Evolutionary conservation across 768 basidiomycete species (phyloP), one percentile per base, ranked within the genome.

Genomic region (Guyanaporus albipodus): DNA sequence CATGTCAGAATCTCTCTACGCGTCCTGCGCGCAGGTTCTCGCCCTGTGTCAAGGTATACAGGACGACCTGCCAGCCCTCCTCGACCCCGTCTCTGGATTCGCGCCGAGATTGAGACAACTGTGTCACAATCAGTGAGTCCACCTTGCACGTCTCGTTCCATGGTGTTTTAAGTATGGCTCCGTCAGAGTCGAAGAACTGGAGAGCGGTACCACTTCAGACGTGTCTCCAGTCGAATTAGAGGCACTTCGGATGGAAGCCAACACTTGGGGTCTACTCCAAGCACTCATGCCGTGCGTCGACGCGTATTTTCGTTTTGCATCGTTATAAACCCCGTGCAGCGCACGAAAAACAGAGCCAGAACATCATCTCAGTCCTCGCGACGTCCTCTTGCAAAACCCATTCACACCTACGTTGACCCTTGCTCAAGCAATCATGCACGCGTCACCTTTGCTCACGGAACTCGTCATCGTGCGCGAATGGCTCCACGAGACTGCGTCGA

Each of bases 391-490:
- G 2, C 68, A 78, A 52, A 92, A 94, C 59, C 88, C 90, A 0
- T 93, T 91, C 67, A 87, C 85, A 0, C 89, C 91, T 0, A 82
- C 86, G 0, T 75, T 80, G 5, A 82, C 82, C 0, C 75, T 93
- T 22, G 86, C 85, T 0, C 83, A 89, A 59, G 76, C 81, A 3
- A 78, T 89, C 41, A 76, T 93, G 73, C 67, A 77, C 38, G 67
- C 78, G 4, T 87, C 83, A 0, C 80, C 79, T 0, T 72, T 84
- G 2, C 79, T 91, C 28, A 67, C 78, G 1, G 90, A 91, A 50
- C 86, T 91, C 44, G 73, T 88, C 37, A 81, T 87, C 35, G 82
- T 91, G 8, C 80, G 87, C n/a, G 88, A 91, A 63, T 93, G 91
- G 91, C 73, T 91, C 1, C 87, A 91, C 51, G 86, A 89, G 33